These are phyloP conservation scores for Lenwebbia sp. DNA, from an alignment of 345 rosid genomes.

Conservation along the genomic window DNA sequence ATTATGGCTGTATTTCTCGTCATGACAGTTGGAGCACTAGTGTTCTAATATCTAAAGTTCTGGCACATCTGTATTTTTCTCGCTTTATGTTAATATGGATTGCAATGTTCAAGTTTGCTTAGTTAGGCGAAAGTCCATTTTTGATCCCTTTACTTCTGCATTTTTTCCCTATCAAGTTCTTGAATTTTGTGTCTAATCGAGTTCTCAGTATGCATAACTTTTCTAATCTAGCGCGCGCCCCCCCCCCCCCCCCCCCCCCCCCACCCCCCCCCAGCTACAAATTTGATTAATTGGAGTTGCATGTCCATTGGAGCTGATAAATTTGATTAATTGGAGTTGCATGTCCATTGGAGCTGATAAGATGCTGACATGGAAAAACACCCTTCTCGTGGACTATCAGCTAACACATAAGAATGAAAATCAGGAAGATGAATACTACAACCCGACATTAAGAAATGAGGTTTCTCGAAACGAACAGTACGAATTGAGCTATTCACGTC, in stretches of 20 bases:
- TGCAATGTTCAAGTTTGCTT: neutral
- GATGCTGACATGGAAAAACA: no score
- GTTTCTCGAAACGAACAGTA: neutral
- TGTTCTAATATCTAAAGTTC: neutral
- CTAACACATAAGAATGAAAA: neutral
- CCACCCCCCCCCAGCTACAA: neutral
- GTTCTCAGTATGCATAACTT: neutral
- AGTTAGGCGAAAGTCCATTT: neutral
- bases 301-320: no score
- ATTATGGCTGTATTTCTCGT: neutral
- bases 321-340: no score
- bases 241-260: no score
- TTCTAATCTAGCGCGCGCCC: neutral
- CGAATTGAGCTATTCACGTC: neutral
- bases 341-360: no score
- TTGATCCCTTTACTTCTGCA: neutral
- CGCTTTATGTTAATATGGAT: neutral
- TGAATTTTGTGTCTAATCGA: neutral
- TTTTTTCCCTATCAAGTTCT: neutral
- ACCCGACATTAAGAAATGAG: neutral
- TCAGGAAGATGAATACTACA: neutral
- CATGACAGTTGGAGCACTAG: neutral
- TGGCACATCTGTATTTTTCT: neutral
- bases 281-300: no score
- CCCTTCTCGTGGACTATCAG: neutral